phyloP scores from a whole-genome alignment of 2,329 filamentous ascomycete species.

The Monilinia fructigena region DNA sequence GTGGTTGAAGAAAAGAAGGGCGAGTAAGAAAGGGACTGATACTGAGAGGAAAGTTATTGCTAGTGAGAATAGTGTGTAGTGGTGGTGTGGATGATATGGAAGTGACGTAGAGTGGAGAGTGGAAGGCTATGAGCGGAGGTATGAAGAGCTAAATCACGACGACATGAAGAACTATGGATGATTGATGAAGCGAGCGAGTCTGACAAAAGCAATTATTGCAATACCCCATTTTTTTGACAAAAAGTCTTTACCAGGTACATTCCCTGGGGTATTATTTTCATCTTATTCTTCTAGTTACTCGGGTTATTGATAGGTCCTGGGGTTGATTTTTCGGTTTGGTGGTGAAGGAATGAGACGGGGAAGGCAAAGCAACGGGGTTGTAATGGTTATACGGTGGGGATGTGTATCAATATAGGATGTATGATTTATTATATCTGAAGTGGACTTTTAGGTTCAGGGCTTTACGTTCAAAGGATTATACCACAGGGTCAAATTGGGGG shows the following conservation, averaged over 20 bases:
- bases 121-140: not conserved
- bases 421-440: not conserved
- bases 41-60: constrained; percentile 29
- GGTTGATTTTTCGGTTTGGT: not conserved
- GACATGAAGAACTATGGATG: constrained; percentile 3
- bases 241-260: not conserved
- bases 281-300: not conserved
- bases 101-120: not conserved
- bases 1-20: constrained; percentile 28
- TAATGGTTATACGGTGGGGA: not conserved
- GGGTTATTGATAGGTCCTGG: not conserved
- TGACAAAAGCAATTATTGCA: not conserved
- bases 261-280: not conserved
- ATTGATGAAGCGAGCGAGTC: not conserved
- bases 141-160: not conserved
- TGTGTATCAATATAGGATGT: not conserved
- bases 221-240: constrained; percentile 1
- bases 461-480: not conserved
- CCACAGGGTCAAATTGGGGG: not conserved
- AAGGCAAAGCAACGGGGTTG: not conserved
- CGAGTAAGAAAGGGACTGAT: not conserved
- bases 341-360: too few species aligned
- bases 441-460: not conserved
- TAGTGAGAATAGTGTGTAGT: constrained; percentile 42
- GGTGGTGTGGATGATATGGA: not conserved